Evolutionary conservation across 306 rosid genomes (phyloP).

Genomic region (Begonia peltatifolia): DNA sequence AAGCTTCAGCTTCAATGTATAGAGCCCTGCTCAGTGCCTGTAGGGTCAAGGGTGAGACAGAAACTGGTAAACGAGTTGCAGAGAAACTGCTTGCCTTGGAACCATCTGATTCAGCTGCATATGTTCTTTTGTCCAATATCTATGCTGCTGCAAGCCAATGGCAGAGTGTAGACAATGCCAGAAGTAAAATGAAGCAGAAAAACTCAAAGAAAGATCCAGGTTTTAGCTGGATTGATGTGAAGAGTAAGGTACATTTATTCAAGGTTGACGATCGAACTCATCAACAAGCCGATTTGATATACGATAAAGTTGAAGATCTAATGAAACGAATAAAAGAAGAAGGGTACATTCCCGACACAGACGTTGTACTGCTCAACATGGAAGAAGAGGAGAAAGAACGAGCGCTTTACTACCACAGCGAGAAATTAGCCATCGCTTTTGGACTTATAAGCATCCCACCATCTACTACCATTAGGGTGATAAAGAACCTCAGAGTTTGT

Average conservation of each 20-base stretch:
- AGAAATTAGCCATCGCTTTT: constrained; percentile 53
- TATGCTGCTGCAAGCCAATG: constrained; percentile 65
- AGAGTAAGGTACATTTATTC: constrained; percentile 62
- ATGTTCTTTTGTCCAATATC: constrained; percentile 63
- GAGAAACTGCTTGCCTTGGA: constrained; percentile 45
- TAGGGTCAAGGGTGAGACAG: constrained; percentile 45
- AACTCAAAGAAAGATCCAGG: constrained; percentile 79
- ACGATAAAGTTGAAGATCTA: constrained; percentile 35
- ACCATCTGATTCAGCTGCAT: constrained; percentile 63
- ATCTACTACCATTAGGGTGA: constrained; percentile 37
- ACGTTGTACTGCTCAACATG: constrained; percentile 43
- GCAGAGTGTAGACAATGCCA: constrained; percentile 45
- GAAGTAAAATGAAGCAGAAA: constrained; percentile 45
- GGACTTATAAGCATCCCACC: constrained; percentile 44
- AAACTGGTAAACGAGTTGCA: constrained; percentile 41
- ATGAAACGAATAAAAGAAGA: constrained; percentile 44
- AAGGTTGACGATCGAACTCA: constrained; percentile 67
- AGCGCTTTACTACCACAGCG: constrained; percentile 43
- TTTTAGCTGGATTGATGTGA: constrained; percentile 72
- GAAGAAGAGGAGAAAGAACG: constrained; percentile 63
- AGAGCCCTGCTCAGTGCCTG: constrained; percentile 67
- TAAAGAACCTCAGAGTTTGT: constrained; percentile 63
- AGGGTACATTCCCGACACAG: constrained; percentile 62
- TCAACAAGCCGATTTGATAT: constrained; percentile 38
- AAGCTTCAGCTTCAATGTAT: constrained; percentile 69